Base-by-base conservation (phyloP, 139 green algal species). In the Chara braunii region DNA sequence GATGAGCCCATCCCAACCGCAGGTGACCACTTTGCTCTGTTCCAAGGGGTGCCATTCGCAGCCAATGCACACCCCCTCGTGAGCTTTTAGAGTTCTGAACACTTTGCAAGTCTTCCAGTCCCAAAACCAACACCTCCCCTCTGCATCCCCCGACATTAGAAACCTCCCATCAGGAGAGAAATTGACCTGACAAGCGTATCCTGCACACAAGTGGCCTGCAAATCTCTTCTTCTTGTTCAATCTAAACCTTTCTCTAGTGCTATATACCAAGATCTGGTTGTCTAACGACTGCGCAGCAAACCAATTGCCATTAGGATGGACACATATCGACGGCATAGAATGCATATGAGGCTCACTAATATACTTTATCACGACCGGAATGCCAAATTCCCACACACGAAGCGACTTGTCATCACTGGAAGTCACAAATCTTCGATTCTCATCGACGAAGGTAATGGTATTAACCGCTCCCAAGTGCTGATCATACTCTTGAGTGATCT, bases 311-410 rank as follows among this genome's bases (percentile, higher is more conserved):
- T 86, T 86, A 50, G 91, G 90, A 37, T 87, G 78, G 23, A 86
- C 60, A 0, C 80, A 59, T 2, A 92, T 80, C 3, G 85, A 77
- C 0, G 91, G 87, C 67, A 97, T 93, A 31, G 86, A 90, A 80
- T 98, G 92, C 93, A 98, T 96, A 45, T 78, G 81, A 11, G 93
- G 93, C 78, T 99, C 93, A 26, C 90, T 69, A 63, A 83, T 78
- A 45, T 80, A 80, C 48, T 83, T 83, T 37, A 79, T 77, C 18
- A 73, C 68, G 56, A 97, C 90, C 22, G 92, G 92, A 36, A 97
- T 94, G 57, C 91, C 92, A 70, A 94, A 95, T 78, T 99, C 93
- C 93, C 93, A 99, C 51, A 97, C 88, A 35, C 93, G 81, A 54
- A 99, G 85, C 42, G 85, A 91, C 81, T 98, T 98, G 88, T 99